Evolutionary conservation across 495 filamentous ascomycete genomes (phyloP).

Genomic region (Aspergillus heteromorphus): DNA sequence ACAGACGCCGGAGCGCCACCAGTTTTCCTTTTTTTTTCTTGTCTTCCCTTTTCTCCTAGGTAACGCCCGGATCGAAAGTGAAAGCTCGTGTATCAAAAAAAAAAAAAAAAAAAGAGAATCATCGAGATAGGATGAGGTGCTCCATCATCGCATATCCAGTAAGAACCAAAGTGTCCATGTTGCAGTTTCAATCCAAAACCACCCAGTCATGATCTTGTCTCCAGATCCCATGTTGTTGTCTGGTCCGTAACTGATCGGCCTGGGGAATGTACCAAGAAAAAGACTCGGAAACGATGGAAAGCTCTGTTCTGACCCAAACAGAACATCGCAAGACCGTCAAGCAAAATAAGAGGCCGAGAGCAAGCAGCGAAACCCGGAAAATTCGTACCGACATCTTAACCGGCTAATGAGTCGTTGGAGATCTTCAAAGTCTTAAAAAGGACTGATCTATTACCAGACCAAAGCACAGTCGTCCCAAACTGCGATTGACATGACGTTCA

Average conservation of each 20-base stretch:
- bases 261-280: background rate
- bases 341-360: background rate
- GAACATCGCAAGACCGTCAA: background rate
- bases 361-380: constrained; percentile 3
- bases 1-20: constrained; percentile 27
- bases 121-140: background rate
- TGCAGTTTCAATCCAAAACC: background rate
- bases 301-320: background rate
- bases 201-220: background rate
- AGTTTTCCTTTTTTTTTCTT: constrained; percentile 10
- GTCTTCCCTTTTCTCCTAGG: background rate
- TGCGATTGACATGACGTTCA: constrained; percentile 14
- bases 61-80: background rate
- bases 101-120: background rate
- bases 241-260: background rate
- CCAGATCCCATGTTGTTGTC: background rate
- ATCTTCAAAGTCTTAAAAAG: constrained; percentile 1
- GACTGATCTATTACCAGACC: constrained; percentile 12
- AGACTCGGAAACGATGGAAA: background rate
- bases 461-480: constrained; percentile 9
- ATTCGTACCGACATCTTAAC: background rate
- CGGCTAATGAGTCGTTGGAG: background rate
- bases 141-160: background rate
- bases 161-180: background rate
- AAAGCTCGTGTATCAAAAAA: background rate